phyloP scores from a whole-genome alignment of 305 asterid species.

The Solanum hybrid region DNA sequence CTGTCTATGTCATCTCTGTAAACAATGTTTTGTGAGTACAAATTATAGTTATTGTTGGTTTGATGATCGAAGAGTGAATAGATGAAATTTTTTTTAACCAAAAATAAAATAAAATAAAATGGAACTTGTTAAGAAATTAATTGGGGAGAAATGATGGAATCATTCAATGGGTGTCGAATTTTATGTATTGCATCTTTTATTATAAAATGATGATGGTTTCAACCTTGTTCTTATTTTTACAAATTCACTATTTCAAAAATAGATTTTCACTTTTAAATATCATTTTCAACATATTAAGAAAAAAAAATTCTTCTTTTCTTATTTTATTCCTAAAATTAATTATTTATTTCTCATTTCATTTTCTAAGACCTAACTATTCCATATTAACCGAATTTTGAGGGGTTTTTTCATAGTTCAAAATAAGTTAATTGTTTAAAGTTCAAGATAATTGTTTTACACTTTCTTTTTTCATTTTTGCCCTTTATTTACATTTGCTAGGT shows the following conservation, averaged over 20 bases:
- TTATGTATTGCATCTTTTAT: neutral
- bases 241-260: too few species aligned
- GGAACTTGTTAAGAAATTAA: too few species aligned
- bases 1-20: neutral
- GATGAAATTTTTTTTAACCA: too few species aligned
- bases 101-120: too few species aligned
- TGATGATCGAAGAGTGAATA: neutral
- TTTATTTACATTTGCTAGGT: neutral
- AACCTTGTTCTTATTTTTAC: too few species aligned
- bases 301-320: too few species aligned
- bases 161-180: neutral
- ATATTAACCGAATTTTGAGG: neutral
- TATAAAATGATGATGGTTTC: neutral
- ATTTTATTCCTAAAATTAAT: neutral
- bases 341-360: too few species aligned
- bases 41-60: neutral
- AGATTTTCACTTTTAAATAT: neutral
- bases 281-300: neutral
- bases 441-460: too few species aligned
- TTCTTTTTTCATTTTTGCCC: neutral
- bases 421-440: neutral
- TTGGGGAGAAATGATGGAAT: neutral
- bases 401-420: neutral
- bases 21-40: neutral
- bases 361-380: neutral